phyloP scores from a whole-genome alignment of 495 filamentous ascomycete genomes.

The Melanomma pulvis-pyrius region DNA sequence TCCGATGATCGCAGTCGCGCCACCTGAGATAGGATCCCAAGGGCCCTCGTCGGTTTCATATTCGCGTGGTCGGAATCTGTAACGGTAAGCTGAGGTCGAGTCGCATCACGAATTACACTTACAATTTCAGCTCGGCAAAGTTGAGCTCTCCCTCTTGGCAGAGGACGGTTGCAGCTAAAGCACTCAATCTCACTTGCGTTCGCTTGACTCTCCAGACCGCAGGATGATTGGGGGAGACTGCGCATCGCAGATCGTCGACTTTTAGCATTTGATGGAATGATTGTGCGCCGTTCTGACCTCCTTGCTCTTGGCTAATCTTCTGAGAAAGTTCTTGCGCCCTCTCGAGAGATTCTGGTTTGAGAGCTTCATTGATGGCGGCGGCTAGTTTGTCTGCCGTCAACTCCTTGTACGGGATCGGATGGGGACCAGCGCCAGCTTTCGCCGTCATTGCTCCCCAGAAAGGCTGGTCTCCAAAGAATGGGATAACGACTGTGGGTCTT shows the following conservation, averaged over 20 bases:
- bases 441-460: conserved; percentile 63
- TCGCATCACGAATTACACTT: conserved; percentile 1
- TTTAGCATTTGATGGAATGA: conserved; percentile 49
- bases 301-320: conserved; percentile 49
- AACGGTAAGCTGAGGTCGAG: conserved; percentile 4
- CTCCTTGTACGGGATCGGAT: conserved; percentile 51
- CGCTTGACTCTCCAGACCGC: conserved; percentile 49
- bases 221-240: conserved; percentile 39
- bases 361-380: conserved; percentile 46
- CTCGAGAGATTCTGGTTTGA: conserved; percentile 45
- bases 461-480: conserved; percentile 68
- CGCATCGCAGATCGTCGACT: conserved; percentile 46
- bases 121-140: conserved; percentile 48
- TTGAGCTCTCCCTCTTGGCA: conserved; percentile 45
- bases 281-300: conserved; percentile 44
- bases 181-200: conserved; percentile 45
- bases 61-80: conserved; percentile 43
- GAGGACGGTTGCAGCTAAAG: conserved; percentile 46
- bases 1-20: conserved; percentile 72
- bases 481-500: conserved; percentile 63
- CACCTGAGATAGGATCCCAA: conserved; percentile 48
- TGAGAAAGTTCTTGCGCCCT: conserved; percentile 43
- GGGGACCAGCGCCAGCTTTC: conserved; percentile 55
- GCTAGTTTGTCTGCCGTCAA: conserved; percentile 50
- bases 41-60: conserved; percentile 52